Base-by-base conservation (phyloP, 768 basidiomycete species). In the Mycena galopus region DNA sequence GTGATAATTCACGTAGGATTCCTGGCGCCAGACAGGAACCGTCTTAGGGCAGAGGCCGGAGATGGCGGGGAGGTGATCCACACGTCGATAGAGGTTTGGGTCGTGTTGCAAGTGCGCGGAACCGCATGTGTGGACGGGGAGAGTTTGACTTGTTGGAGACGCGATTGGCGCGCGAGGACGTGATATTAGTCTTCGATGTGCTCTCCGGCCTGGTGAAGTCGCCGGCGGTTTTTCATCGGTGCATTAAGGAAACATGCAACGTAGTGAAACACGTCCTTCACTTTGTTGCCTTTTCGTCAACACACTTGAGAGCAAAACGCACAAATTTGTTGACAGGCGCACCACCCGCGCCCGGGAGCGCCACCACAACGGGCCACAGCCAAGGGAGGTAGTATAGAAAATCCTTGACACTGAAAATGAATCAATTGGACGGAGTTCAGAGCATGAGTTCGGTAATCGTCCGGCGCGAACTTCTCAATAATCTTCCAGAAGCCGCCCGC, bases 161-260 rank as follows among this genome's bases (percentile, higher is more conserved):
- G 47, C 17, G 57, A 19, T 33, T 21, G 9, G 33, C 25, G 57
- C 33, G 33, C 57, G 33, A 33, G 57, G 57, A 58, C n/a, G 32
- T 12, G 57, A 58, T 58, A 33, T 16, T 61, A 37, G 60, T 61
- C 60, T 29, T 61, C 60, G 17, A 61, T 44, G 60, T 61, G 37
- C 42, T 61, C 37, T 42, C 60, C 60, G 2, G 60, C 60, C 60
- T 61, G 39, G 7, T 9, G 7, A 33, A 35, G 17, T 35, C 1
- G 33, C 35, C 60, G 23, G 37, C 29, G 39, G n/a, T 27, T 42
- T 25, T 25, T 37, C n/a, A 60, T 9, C 3, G 27, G 39, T 17
- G n/a, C 1, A n/a, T n/a, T 16, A 14, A 21, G 11, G 29, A 12
- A 7, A 29, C 60, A 27, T 27, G 44, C 60, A 44, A 61, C 44